These are phyloP conservation scores for peach (Prunus persica) DNA, from an alignment of 306 rosid species.

Conservation along the genomic window DNA sequence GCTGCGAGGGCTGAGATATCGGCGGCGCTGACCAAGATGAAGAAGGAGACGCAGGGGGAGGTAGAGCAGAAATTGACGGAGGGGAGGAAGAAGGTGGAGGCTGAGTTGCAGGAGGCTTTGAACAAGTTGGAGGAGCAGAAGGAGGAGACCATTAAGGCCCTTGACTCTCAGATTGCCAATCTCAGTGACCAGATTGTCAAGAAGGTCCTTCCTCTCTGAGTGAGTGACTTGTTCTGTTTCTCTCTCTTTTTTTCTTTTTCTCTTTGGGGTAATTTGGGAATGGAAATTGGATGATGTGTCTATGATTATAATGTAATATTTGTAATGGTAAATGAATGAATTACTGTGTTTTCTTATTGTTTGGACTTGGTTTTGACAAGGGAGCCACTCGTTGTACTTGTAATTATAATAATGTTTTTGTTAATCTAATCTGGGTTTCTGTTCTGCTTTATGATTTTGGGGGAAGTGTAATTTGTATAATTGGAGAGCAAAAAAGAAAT, in stretches of 20 bases:
- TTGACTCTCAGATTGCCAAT: slow-evolving; percentile 71
- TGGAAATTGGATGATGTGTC: neutral
- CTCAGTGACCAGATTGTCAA: slow-evolving; percentile 83
- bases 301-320: neutral
- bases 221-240: too few relatives aligned
- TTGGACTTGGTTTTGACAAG: neutral
- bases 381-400: too few relatives aligned
- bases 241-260: neutral
- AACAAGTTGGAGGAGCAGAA: slow-evolving; percentile 69
- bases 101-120: slow-evolving; percentile 77
- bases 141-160: slow-evolving; percentile 69
- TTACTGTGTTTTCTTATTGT: neutral
- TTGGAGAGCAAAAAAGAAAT: too few relatives aligned
- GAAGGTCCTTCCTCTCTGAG: slow-evolving; percentile 82
- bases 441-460: neutral
- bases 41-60: slow-evolving; percentile 85
- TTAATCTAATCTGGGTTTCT: too few relatives aligned
- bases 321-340: neutral
- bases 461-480: neutral
- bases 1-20: slow-evolving; percentile 90
- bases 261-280: neutral
- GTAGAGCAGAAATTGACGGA: slow-evolving; percentile 75
- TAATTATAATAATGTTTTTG: too few relatives aligned
- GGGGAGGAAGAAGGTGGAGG: slow-evolving; percentile 82
- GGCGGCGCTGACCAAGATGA: slow-evolving; percentile 83